Conservation (phyloP, 140 eudicot species). For the Erigeron philadelphicus region DNA sequence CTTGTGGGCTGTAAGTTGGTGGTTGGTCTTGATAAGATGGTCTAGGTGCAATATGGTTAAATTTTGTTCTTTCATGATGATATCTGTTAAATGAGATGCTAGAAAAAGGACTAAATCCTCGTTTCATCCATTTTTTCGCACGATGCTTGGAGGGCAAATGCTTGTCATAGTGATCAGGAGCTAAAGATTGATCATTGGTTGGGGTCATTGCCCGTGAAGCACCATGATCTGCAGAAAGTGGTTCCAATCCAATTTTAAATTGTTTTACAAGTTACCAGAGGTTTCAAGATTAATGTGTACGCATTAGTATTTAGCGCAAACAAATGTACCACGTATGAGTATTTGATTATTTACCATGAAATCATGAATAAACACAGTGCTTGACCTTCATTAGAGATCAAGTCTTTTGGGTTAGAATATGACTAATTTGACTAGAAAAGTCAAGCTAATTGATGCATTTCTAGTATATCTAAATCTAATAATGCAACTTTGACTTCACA, state of each 20-base stretch:
- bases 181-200: conserved; percentile 33
- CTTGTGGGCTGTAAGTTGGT: conserved; percentile 37
- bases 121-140: conserved; percentile 30
- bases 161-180: conserved; percentile 28
- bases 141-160: conserved; percentile 30
- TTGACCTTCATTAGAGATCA: conserved; percentile 5
- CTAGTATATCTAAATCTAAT: background rate
- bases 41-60: conserved; percentile 37
- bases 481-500: conserved; percentile 22
- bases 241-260: background rate
- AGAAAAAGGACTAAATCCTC: conserved; percentile 40
- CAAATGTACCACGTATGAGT: background rate
- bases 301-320: background rate
- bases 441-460: background rate
- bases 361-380: background rate
- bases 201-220: conserved; percentile 28
- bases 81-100: conserved; percentile 33
- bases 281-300: background rate
- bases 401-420: conserved; percentile 14
- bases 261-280: conserved; percentile 10
- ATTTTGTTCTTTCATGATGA: conserved; percentile 44
- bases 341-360: background rate
- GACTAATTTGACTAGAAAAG: conserved; percentile 16
- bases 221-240: conserved; percentile 28
- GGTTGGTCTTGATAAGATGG: conserved; percentile 38